These are phyloP conservation scores for Hyaloscypha hepaticicola DNA, from an alignment of 495 filamentous ascomycete species.

Conservation along the genomic window DNA sequence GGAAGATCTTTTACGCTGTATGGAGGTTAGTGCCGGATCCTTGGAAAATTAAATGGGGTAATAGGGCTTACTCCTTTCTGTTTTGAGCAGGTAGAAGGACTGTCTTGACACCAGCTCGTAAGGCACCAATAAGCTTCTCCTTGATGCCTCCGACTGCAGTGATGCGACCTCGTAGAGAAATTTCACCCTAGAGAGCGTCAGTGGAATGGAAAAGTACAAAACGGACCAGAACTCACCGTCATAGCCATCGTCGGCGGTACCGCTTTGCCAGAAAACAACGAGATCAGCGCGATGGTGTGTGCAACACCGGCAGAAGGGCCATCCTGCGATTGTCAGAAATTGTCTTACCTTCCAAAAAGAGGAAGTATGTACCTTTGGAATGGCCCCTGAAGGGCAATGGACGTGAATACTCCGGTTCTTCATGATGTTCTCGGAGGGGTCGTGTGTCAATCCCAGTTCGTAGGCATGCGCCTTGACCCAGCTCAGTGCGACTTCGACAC, in stretches of 20 bases:
- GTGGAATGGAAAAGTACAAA: slow-evolving; percentile 7
- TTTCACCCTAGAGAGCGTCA: slow-evolving; percentile 61
- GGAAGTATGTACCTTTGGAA: slow-evolving; percentile 68
- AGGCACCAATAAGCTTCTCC: slow-evolving; percentile 95
- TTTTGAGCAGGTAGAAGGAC: slow-evolving; percentile 88
- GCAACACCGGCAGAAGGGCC: slow-evolving; percentile 81
- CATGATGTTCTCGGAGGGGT: slow-evolving; percentile 90
- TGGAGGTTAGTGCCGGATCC: slow-evolving; percentile 1
- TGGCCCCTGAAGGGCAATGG: slow-evolving; percentile 91
- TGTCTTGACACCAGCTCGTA: slow-evolving; percentile 91
- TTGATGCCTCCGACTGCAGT: slow-evolving; percentile 93
- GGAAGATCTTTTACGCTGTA: slow-evolving; percentile 75
- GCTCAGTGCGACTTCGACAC: slow-evolving; percentile 85
- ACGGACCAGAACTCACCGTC: slow-evolving; percentile 50
- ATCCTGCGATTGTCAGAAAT: slow-evolving; percentile 27
- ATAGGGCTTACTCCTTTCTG: slow-evolving; percentile 65
- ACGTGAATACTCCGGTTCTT: slow-evolving; percentile 92
- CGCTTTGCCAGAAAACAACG: slow-evolving; percentile 81
- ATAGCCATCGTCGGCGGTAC: slow-evolving; percentile 94
- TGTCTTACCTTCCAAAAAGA: background rate
- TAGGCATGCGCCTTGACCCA: slow-evolving; percentile 98
- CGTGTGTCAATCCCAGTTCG: slow-evolving; percentile 78
- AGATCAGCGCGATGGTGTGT: slow-evolving; percentile 91
- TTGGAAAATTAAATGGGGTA: background rate
- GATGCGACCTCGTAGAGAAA: slow-evolving; percentile 83